Evolutionary conservation across 768 basidiomycete species (phyloP), one percentile per base, ranked within the genome.

Genomic region (Suillus subluteus): DNA sequence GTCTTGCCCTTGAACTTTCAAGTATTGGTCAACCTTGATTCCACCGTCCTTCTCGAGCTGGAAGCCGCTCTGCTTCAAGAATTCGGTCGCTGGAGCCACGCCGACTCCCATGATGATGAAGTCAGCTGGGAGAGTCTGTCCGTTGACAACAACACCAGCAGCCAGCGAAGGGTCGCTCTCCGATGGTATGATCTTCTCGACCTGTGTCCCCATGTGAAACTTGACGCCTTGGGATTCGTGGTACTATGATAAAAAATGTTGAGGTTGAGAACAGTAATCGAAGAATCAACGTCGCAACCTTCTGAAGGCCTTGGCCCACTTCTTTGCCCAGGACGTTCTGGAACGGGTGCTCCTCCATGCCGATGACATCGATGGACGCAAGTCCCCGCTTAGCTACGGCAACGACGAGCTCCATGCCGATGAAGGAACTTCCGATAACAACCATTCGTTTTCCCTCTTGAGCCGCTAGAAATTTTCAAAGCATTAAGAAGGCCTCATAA

Each of bases 341-440:
- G 74, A 96, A 95, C 0, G 96, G 96, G 67, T 83, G 83, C 63
- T 88, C 84, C 70, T 92, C 91, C 88, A 89, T 89, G 2, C 94
- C 95, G 63, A 98, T 86, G 67, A 97, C 89, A 68, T 92, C 88
- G 54, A 96, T 89, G 38, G 89, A 91, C 15, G 90, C 90, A 26
- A 94, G 88, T 69, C 91, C 90, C 63, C 91, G 88, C 71, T 88
- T 88, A 9, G 87, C 77, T 3, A 91, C 78, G 0, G 93, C 91
- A n/a, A 82, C 84, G 8, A 94, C 93, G n/a, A 95, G 81, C 75
- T 96, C 93, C 94, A 98, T 94, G 65, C 91, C 88, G 72, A 98
- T 98, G 80, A 96, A 98, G 16, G 91, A 93, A 61, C 89, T 91
- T 3, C 96, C 96, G 68, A 97, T 90, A 15, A 96, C 86, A 40